phyloP scores from a whole-genome alignment of 2,329 filamentous ascomycete species.

The Biscogniauxia marginata region DNA sequence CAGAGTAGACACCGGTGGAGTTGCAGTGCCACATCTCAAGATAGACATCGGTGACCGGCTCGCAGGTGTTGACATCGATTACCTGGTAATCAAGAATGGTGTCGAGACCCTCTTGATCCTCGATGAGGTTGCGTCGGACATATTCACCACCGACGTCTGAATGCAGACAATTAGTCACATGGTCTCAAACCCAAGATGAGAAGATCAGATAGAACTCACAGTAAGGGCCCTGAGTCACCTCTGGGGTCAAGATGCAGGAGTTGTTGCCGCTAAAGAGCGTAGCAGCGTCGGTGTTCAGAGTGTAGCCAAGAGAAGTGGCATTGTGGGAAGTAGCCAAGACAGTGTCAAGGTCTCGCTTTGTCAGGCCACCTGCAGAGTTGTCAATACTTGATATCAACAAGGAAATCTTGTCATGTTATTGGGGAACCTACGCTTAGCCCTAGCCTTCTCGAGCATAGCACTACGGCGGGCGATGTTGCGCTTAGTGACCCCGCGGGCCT shows the following conservation, averaged over 20 bases:
- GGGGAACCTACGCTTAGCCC: slow-evolving; percentile 35
- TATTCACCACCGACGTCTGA: slow-evolving; percentile 49
- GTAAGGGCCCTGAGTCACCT: slow-evolving; percentile 56
- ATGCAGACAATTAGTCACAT: not conserved
- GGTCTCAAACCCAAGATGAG: not conserved
- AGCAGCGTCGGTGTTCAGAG: slow-evolving; percentile 30
- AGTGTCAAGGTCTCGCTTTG: slow-evolving; percentile 34
- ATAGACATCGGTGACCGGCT: slow-evolving; percentile 46
- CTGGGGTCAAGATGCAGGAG: slow-evolving; percentile 48
- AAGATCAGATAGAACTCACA: slow-evolving; percentile 27
- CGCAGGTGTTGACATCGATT: slow-evolving; percentile 53
- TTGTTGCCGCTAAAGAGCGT: slow-evolving; percentile 41
- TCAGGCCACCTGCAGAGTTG: not conserved
- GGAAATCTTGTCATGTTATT: slow-evolving; percentile 4
- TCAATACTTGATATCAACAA: not conserved
- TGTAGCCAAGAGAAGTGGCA: slow-evolving; percentile 35
- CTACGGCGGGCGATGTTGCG: slow-evolving; percentile 45
- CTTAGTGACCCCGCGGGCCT: slow-evolving; percentile 44
- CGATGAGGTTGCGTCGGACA: slow-evolving; percentile 47
- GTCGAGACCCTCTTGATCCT: slow-evolving; percentile 47
- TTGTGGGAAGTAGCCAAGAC: slow-evolving; percentile 39
- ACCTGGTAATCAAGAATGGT: slow-evolving; percentile 52
- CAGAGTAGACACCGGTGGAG: slow-evolving; percentile 47
- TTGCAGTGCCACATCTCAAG: slow-evolving; percentile 54
- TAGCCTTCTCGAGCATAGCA: slow-evolving; percentile 40